Evolutionary conservation across 495 filamentous ascomycete genomes (phyloP), one percentile per base, ranked within the genome.

Genomic region (Hyphodiscus hymeniophilus): DNA sequence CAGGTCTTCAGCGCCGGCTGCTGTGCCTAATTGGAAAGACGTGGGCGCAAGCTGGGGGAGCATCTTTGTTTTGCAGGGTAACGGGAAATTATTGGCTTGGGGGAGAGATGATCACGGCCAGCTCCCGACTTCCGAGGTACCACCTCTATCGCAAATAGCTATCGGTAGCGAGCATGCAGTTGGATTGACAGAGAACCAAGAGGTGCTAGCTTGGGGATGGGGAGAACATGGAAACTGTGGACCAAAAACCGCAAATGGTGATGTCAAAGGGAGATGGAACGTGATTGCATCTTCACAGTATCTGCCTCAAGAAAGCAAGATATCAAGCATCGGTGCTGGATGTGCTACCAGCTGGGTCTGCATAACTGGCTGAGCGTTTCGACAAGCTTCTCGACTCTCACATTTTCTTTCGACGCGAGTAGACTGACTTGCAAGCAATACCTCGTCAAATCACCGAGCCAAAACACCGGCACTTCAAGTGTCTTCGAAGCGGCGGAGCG

Each of bases 151-250:
- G 15, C 59, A 69, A 15, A 66, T 97, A 12, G 86, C 85, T 13
- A 80, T 80, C 35, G 92, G 92, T 0, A 95, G 89, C 59, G 91
- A 96, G 66, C 92, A 98, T 66, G 77, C 71, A 11, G 54, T 96
- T 52, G 87, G 78, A 7, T 56, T 89, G 23, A 74, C 80, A 3
- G 66, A 63, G n/a, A 68, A 74, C 40, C 76, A 77, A 1, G 65
- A 72, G 13, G 66, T 95, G 11, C 61, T 87, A 32, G 75, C 82
- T 3, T 96, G 89, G 85, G 92, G 92, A 13, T 98, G 92, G 91
- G 89, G 89, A 1, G 88, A 95, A 67, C 92, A 98, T 73, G 92
- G 92, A 10, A 97, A 97, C 64, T 97, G 92, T 63, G 92, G 92
- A 12, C 71, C 77, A 3, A 68, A 72, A 35, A 77, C 67, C 3